These are phyloP conservation scores for Fusarium proliferatum DNA, from an alignment of 2,329 filamentous ascomycete genomes.

Conservation along the genomic window DNA sequence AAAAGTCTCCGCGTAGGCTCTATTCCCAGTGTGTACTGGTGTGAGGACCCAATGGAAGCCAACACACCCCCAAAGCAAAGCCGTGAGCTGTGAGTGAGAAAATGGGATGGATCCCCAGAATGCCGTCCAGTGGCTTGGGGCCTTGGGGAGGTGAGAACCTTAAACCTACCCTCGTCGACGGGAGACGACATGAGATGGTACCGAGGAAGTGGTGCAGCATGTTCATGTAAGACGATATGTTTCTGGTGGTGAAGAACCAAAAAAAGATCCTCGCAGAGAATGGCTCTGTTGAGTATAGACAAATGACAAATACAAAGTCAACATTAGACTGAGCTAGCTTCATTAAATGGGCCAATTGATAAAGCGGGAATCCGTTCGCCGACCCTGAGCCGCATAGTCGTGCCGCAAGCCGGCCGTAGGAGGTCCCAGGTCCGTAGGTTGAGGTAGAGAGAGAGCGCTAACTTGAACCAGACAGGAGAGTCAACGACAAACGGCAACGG, in stretches of 20 bases:
- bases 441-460: background rate
- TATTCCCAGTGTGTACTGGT: conserved; percentile 4
- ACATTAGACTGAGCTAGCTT: background rate
- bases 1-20: conserved; percentile 21
- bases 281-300: background rate
- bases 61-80: conserved; percentile 14
- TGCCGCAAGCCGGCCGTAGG: background rate
- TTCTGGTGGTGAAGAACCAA: background rate
- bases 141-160: conserved; percentile 46
- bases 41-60: background rate
- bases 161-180: conserved; percentile 41
- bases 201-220: conserved; percentile 18
- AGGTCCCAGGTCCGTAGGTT: background rate
- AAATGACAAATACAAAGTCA: background rate
- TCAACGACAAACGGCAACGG: background rate
- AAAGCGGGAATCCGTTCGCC: background rate
- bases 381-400: conserved; percentile 5
- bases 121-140: conserved; percentile 40
- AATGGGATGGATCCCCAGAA: conserved; percentile 21
- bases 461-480: background rate
- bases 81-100: conserved; percentile 21
- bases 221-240: conserved; percentile 4
- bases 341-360: background rate
- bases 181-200: conserved; percentile 32
- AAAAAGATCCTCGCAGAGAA: background rate